Conservation (phyloP, 73 alveolate species). For the Diophrys appendiculata region DNA sequence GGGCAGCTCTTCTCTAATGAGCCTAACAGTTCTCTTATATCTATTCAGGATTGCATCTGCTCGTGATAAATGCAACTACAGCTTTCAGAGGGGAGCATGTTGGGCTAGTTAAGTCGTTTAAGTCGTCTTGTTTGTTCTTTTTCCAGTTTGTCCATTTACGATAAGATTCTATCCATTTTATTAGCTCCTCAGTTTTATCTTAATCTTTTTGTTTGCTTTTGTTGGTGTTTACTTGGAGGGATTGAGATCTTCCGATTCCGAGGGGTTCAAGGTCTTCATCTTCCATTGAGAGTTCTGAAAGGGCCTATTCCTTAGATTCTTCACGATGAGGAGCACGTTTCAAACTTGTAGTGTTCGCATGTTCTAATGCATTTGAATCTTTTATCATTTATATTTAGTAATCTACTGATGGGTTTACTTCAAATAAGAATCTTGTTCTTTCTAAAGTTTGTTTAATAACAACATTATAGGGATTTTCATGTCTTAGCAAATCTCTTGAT, state of each 20-base stretch:
- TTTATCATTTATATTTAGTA: slow-evolving; percentile 32
- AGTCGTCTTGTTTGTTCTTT: slow-evolving; percentile 6
- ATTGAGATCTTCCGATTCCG: slow-evolving; percentile 43
- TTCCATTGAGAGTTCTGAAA: background rate
- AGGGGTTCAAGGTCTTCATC: slow-evolving; percentile 44
- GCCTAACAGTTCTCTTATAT: background rate
- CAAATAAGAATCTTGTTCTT: slow-evolving; percentile 38
- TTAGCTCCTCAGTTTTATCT: slow-evolving; percentile 30
- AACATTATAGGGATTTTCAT: slow-evolving; percentile 40
- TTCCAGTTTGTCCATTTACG: slow-evolving; percentile 65
- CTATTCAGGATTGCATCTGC: background rate
- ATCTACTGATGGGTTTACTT: slow-evolving; percentile 42
- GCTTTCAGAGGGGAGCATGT: slow-evolving; percentile 57
- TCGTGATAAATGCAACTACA: slow-evolving; percentile 49
- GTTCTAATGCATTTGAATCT: background rate
- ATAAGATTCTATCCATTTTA: slow-evolving; percentile 62
- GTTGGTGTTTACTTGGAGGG: slow-evolving; percentile 28
- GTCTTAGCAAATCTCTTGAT: slow-evolving; percentile 8
- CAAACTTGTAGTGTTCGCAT: too few relatives aligned
- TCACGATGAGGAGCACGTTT: background rate
- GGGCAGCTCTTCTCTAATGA: slow-evolving; percentile 55
- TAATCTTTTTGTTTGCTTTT: background rate
- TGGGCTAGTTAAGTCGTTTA: slow-evolving; percentile 44
- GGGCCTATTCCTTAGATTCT: background rate
- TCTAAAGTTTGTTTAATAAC: slow-evolving; percentile 35